Evolutionary conservation across 2,329 filamentous ascomycete species (phyloP), one percentile per base, ranked within the genome.

Genomic region (Tolypocladium inflatum): DNA sequence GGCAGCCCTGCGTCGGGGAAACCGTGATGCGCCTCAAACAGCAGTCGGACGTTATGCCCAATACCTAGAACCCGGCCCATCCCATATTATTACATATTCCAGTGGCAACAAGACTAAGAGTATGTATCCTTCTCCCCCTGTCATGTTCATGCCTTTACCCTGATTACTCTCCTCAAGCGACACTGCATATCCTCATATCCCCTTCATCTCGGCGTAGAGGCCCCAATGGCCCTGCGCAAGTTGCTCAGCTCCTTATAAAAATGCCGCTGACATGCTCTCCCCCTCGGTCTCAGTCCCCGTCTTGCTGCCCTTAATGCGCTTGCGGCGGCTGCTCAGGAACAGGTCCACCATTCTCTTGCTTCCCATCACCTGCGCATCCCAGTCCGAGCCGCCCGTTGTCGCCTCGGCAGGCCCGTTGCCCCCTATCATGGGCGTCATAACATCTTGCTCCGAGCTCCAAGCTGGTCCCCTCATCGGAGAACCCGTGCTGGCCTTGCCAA

Each of bases 341-440:
- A 78, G 59, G 56, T 83, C 80, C 9, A 83, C 80, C 77, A 83
- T 82, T 48, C 72, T 71, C 66, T 76, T 76, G 63, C 79, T 79
- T 2, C 77, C 77, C 59, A 75, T 66, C 0, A 66, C 67, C 58
- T 76, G 74, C 0, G 68, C 66, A 43, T 73, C 69, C 57, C 61
- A 58, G 8, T 66, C 62, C 23, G 56, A 45, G 48, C 50, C 57
- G 21, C 55, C 56, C 17, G 21, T 11, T 26, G 9, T 26, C 23
- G 21, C 9, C 23, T 17, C 38, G 11, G 19, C 19, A n/a, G 19
- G 2, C n/a, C 10, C 17, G 17, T 52, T 11, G 19, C 10, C 23
- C 8, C 19, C 19, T 23, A 7, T 10, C 9, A 1, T 38, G 38
- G 50, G 33, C 21, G 17, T 64, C 57, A 17, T 10, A 2, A 4